Evolutionary conservation across 129 eudicot species (phyloP), one percentile per base, ranked within the genome.

Genomic region (Pseudognaphalium luteoalbum): DNA sequence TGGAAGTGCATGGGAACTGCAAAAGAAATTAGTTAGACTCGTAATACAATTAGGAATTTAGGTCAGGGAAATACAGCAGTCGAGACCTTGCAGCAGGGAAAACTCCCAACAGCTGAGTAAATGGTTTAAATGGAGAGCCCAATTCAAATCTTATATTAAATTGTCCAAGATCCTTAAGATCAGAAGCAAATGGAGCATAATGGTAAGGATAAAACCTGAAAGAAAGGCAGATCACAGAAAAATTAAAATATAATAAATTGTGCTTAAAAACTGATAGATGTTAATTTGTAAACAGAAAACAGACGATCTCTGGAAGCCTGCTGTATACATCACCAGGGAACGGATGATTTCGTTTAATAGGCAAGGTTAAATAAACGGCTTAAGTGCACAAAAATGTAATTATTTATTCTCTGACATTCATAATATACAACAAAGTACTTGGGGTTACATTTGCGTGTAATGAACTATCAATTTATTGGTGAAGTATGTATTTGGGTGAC

Each of bases 131-230:
- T 1, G 88, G 88, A 58, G 75, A 52, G 5, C 85, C 83, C 28
- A 81, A 32, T n/a, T 85, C 80, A 69, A 85, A 81, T 4, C 44
- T 78, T 25, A 85, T 63, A 37, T 77, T 68, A 50, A 77, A 44
- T 72, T 85, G 78, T 4, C 70, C 81, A 37, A 85, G 82, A 74
- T 69, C 83, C 71, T 77, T 85, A 28, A 85, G 72, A 56, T 85
- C 88, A 37, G 88, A 85, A 42, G 85, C 88, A 81, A 85, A 85
- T 20, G 85, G 88, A 6, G 81, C 88, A 77, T 81, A 85, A 70
- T 85, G 85, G 39, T 68, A 85, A n/a, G 88, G 85, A 78, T 85
- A 85, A 82, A 85, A 85, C 85, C 85, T 81, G 71, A 56, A 56
- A 17, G 52, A 72, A 21, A 39, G 2, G 44, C 71, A 67, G 11